Evolutionary conservation across 768 basidiomycete genomes (phyloP).

Genomic region (Amanita muscaria): DNA sequence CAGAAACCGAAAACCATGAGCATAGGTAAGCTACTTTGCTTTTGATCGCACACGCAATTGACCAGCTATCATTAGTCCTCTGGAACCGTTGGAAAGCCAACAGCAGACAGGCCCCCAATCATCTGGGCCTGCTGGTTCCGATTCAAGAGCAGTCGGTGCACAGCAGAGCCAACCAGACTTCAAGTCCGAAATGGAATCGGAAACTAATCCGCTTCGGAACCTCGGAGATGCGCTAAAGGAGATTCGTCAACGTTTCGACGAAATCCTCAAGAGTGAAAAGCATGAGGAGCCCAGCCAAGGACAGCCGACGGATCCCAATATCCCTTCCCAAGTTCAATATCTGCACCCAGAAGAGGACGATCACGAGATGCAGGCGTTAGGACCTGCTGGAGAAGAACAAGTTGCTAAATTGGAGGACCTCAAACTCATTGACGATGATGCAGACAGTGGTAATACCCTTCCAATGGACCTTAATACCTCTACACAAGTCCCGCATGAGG

Average conservation of each 20-base stretch:
- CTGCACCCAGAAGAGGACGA: slow-evolving; percentile 58
- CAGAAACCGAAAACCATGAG: slow-evolving; percentile 15
- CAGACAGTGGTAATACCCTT: slow-evolving; percentile 20
- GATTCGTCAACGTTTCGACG: slow-evolving; percentile 74
- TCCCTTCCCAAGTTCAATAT: slow-evolving; percentile 63
- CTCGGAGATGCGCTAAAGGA: slow-evolving; percentile 80
- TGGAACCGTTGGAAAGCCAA: not conserved
- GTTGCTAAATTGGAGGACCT: slow-evolving; percentile 76
- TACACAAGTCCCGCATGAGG: slow-evolving; percentile 14
- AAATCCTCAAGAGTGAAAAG: slow-evolving; percentile 50
- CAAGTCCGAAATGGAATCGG: slow-evolving; percentile 28
- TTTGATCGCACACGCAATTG: not conserved
- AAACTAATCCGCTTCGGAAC: slow-evolving; percentile 57
- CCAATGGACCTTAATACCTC: slow-evolving; percentile 44
- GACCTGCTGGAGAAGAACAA: slow-evolving; percentile 78
- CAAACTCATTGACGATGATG: slow-evolving; percentile 58
- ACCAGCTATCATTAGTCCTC: not conserved
- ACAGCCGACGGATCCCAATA: slow-evolving; percentile 27
- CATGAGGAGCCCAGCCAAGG: slow-evolving; percentile 26
- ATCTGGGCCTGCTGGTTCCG: slow-evolving; percentile 15
- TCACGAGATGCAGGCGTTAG: slow-evolving; percentile 81
- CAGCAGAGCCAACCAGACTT: slow-evolving; percentile 37
- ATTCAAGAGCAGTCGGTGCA: slow-evolving; percentile 30
- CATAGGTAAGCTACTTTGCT: slow-evolving; percentile 21
- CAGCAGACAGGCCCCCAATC: slow-evolving; percentile 6